phyloP scores from a whole-genome alignment of 371 early-diverging fungal species.

The Mucor saturninus region DNA sequence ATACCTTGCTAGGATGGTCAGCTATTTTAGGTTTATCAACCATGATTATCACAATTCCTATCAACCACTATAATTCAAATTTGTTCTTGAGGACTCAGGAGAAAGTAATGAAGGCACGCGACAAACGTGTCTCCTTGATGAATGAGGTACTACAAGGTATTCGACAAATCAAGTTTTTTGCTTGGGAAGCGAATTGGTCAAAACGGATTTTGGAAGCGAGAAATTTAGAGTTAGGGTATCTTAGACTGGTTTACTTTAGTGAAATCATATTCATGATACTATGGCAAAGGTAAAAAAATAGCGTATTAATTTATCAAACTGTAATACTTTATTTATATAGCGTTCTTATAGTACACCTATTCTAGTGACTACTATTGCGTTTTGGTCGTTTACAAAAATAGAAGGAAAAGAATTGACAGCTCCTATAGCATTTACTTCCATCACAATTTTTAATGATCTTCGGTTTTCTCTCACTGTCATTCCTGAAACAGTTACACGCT shows the following conservation, averaged over 20 bases:
- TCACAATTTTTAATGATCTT: conserved; percentile 56
- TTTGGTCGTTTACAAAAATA: conserved; percentile 59
- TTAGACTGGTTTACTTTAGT: conserved; percentile 26
- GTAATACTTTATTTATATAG: background rate
- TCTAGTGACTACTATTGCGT: conserved; percentile 53
- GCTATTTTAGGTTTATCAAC: conserved; percentile 45
- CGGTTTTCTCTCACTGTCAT: conserved; percentile 56
- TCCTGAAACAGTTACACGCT: conserved; percentile 50
- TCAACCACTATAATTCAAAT: conserved; percentile 49
- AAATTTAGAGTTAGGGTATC: conserved; percentile 48
- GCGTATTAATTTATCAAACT: too few species aligned
- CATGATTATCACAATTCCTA: conserved; percentile 50
- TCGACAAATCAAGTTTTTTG: conserved; percentile 69
- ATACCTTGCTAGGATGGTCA: conserved; percentile 53
- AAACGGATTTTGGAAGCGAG: conserved; percentile 51
- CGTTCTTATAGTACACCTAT: conserved; percentile 44
- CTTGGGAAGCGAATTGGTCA: conserved; percentile 53
- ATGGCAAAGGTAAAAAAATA: conserved; percentile 32
- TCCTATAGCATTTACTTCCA: conserved; percentile 62
- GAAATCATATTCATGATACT: conserved; percentile 29
- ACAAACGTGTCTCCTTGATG: conserved; percentile 51
- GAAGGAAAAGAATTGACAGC: conserved; percentile 58
- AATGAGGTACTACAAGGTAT: conserved; percentile 60
- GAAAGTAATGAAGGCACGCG: conserved; percentile 47
- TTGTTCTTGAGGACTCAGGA: conserved; percentile 48